A percentile compares a stretch with the other conserved stretches of the same genome.
Evolutionary conservation across 2,329 filamentous ascomycete genomes (phyloP).

Genomic region (Coleophoma cylindrospora): DNA sequence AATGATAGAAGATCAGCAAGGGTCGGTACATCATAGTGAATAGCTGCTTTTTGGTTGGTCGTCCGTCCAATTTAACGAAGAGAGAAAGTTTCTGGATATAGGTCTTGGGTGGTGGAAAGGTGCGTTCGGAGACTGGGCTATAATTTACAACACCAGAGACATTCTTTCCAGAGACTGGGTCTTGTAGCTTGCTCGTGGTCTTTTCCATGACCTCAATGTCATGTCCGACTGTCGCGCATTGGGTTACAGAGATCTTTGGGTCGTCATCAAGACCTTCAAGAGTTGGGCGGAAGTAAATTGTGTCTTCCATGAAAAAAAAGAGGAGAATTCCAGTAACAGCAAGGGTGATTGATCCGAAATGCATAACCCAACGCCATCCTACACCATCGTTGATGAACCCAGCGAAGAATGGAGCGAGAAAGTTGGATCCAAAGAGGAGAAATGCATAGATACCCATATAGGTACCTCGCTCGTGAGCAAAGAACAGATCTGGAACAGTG

Average conservation of each 20-base stretch:
- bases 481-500: not conserved
- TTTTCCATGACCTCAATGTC: not conserved
- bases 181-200: conserved; percentile 4
- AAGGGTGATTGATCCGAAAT: not conserved
- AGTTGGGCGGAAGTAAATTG: not conserved
- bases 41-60: conserved; percentile 18
- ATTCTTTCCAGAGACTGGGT: conserved; percentile 11
- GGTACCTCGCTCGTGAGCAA: not conserved
- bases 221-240: not conserved
- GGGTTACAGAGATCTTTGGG: not conserved
- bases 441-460: not conserved
- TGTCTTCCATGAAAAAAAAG: not conserved
- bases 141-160: not conserved
- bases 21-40: conserved; percentile 23
- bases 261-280: not conserved
- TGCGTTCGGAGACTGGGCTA: not conserved
- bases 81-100: conserved; percentile 21
- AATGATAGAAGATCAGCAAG: conserved; percentile 24
- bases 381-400: not conserved
- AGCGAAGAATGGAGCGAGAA: not conserved
- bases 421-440: not conserved
- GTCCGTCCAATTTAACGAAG: conserved; percentile 9
- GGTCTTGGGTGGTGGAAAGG: conserved; percentile 15
- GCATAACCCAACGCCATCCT: not conserved
- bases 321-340: not conserved